These are phyloP conservation scores for Fusarium graminum DNA, from an alignment of 2,329 filamentous ascomycete species.

Conservation along the genomic window DNA sequence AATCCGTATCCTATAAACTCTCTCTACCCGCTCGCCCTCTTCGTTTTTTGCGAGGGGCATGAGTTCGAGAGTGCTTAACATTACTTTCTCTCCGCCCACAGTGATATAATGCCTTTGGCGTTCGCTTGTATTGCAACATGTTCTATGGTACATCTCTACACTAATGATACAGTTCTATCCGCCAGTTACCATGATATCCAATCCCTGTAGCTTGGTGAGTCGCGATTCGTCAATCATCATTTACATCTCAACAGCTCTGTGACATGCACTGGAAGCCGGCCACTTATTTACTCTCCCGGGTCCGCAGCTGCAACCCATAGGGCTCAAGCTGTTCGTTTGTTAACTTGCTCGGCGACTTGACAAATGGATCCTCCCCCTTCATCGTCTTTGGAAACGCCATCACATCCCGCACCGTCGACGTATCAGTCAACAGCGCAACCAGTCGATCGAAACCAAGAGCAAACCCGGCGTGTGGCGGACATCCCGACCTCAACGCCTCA, in stretches of 20 bases:
- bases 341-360: constrained; percentile 79
- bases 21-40: neutral
- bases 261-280: too few relatives aligned
- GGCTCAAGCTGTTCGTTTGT: constrained; percentile 67
- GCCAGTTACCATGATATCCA: neutral
- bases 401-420: constrained; percentile 86
- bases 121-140: neutral
- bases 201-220: constrained; percentile 6
- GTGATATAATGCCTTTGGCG: neutral
- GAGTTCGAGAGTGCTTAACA: neutral
- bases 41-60: neutral
- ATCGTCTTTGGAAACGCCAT: constrained; percentile 97
- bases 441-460: constrained; percentile 93
- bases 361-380: constrained; percentile 87
- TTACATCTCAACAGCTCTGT: neutral
- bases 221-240: constrained; percentile 1
- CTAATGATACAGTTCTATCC: constrained; percentile 33
- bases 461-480: constrained; percentile 94
- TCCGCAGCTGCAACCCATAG: constrained; percentile 59
- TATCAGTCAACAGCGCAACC: constrained; percentile 81
- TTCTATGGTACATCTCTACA: constrained; percentile 26
- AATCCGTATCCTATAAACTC: neutral
- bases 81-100: neutral
- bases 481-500: constrained; percentile 83
- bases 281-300: neutral